These are phyloP conservation scores for Zygosaccharomyces siamensis DNA, from an alignment of 805 yeast species.

Conservation along the genomic window DNA sequence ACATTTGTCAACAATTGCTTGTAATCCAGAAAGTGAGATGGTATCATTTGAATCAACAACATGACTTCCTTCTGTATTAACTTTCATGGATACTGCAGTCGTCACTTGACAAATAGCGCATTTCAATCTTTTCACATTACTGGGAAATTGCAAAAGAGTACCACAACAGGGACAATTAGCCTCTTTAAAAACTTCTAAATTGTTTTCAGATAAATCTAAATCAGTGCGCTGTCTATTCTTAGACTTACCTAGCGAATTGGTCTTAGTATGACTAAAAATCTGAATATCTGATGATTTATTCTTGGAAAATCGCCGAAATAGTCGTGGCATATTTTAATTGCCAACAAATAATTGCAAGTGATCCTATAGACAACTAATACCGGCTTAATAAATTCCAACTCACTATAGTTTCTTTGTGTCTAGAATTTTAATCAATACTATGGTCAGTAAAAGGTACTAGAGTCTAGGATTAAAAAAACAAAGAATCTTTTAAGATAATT, in stretches of 20 bases:
- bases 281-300: constrained; percentile 3
- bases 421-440: not conserved
- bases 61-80: not conserved
- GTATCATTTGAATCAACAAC: not conserved
- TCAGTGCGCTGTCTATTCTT: not conserved
- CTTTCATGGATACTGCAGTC: constrained; percentile 21
- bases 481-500: not conserved
- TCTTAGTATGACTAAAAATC: not conserved
- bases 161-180: constrained; percentile 45
- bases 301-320: not conserved
- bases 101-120: constrained; percentile 63
- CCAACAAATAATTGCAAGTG: not conserved
- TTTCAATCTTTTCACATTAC: constrained; percentile 39
- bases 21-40: constrained; percentile 2
- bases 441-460: not conserved
- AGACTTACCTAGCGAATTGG: not conserved
- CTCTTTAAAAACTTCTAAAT: not conserved
- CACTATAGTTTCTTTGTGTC: not conserved
- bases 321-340: not conserved
- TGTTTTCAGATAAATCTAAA: not conserved
- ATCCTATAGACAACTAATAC: not conserved
- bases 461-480: not conserved
- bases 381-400: not conserved
- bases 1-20: constrained; percentile 8
- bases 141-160: constrained; percentile 39